Base-by-base conservation (phyloP, 208 protist genomes). In the Leishmania amazonensis region DNA sequence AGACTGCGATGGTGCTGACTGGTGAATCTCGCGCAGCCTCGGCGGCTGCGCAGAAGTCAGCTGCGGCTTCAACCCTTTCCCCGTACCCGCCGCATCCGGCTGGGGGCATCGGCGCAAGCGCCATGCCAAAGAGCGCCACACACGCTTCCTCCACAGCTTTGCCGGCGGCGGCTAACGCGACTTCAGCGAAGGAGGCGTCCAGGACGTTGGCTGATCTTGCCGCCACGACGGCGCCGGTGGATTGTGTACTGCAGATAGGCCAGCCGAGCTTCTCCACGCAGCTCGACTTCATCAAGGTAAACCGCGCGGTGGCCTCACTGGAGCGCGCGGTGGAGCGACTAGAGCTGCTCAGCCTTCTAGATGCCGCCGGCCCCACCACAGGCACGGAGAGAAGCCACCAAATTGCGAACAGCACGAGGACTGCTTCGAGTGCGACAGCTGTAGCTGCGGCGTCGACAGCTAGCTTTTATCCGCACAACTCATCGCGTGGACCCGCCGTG, bases 241-340 rank as follows among this genome's bases (percentile, higher is more conserved):
- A 86, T 2, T 75, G 85, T 51, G 73, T 91, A 7, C 81, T 92
- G 51, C 74, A 85, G 49, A 81, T 87, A 2, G 88, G 86, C 0
- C 81, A 91, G 82, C 85, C 88, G 9, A 71, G 71, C 78, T 89
- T 94, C 57, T 72, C 90, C 40, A 85, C 90, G 19, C 80, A 86
- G 49, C 72, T 95, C 21, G 82, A 84, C 78, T 94, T 96, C 67
- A 75, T 97, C 78, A 81, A 92, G 28, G 86, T 87, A 17, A 95
- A 97, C 81, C 94, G 96, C 47, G 85, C 92, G 42, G 92, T 97
- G 42, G 84, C 94, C 6, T 93, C 88, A n/a, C 78, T 98, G 28
- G 91, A 97, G 84, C 95, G 95, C 80, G 93, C 93, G 1, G 85
- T 98, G 62, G 94, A 97, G 89, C 94, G 94, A n/a, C 90, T 98